Base-by-base conservation (phyloP, 352 stramenopile species). In the Phytophthora megakarya region DNA sequence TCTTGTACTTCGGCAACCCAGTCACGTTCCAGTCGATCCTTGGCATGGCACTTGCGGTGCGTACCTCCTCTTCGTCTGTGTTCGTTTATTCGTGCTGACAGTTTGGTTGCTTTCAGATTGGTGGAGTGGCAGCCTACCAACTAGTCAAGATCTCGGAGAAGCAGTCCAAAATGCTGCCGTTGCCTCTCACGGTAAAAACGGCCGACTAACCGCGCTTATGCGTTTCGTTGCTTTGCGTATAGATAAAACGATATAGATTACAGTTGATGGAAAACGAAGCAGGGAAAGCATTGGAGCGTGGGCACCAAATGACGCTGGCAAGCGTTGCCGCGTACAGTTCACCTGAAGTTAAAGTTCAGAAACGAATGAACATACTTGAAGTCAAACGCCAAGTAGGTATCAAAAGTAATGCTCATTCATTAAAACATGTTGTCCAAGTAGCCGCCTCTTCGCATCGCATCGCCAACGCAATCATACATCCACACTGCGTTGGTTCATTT, bases 1-100 rank as follows among this genome's bases (percentile, higher is more conserved):
- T 95, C 16, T 60, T 93, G 26, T 95, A 94, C 75, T 95, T 95
- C 51, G 87, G 87, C 39, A 95, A 90, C 50, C 70, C 80, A 1
- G 83, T 95, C 28, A 92, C 82, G 0, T 25, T 61, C 26, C 80
- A 92, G 53, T 95, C 87, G 15, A 64, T 88, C 30, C 28, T 77
- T 3, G 87, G 87, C 52, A 95, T 94, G 87, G 47, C 73, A 25
- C 72, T 95, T 23, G 87, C 87, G 23, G 75, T 87, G 60, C 61
- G 73, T 60, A 11, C 3, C 23, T 40, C 22, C 45, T 33, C 32
- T 23, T 30, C 23, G 25, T 42, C 11, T 54, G 12, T 28, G 28
- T 0, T 21, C 25, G 21, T 25, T n/a, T 15, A 11, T 26, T 22
- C 48, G 16, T 32, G 48, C 39, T 72, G 10, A 66, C 3, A 5